These are phyloP conservation scores for Croton laevigatus DNA, from an alignment of 441 rosid genomes.

Conservation along the genomic window DNA sequence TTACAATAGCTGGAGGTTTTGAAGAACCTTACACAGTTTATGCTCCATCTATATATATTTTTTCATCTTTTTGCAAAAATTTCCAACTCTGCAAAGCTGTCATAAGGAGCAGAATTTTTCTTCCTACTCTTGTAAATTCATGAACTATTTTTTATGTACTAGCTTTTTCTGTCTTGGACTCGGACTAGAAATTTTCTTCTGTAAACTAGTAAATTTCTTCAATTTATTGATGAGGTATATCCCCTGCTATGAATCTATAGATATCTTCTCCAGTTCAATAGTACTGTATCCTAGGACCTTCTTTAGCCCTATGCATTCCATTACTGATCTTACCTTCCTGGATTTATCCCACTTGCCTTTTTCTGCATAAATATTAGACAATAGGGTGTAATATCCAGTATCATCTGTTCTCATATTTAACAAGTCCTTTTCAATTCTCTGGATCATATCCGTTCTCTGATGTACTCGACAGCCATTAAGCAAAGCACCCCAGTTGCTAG, in stretches of 20 bases:
- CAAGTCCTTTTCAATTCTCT: conserved; percentile 41
- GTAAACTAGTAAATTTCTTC: conserved; percentile 20
- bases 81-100: neutral
- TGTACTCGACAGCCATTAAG: conserved; percentile 81
- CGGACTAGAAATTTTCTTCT: conserved; percentile 1
- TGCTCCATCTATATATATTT: neutral
- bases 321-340: conserved; percentile 48
- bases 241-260: conserved; percentile 36
- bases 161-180: neutral
- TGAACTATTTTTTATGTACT: neutral
- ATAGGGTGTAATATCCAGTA: conserved; percentile 59
- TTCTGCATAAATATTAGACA: conserved; percentile 75
- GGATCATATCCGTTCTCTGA: conserved; percentile 60
- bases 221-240: conserved; percentile 21
- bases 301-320: conserved; percentile 50
- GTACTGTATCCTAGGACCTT: conserved; percentile 83
- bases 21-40: neutral
- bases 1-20: neutral
- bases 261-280: conserved; percentile 40
- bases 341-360: conserved; percentile 63
- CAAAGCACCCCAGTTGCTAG: conserved; percentile 67
- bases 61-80: neutral
- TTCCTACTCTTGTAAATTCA: neutral
- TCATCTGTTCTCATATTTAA: conserved; percentile 45
- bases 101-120: neutral